These are phyloP conservation scores for Esteya vermicola DNA, from an alignment of 2,329 filamentous ascomycete species.

Conservation along the genomic window DNA sequence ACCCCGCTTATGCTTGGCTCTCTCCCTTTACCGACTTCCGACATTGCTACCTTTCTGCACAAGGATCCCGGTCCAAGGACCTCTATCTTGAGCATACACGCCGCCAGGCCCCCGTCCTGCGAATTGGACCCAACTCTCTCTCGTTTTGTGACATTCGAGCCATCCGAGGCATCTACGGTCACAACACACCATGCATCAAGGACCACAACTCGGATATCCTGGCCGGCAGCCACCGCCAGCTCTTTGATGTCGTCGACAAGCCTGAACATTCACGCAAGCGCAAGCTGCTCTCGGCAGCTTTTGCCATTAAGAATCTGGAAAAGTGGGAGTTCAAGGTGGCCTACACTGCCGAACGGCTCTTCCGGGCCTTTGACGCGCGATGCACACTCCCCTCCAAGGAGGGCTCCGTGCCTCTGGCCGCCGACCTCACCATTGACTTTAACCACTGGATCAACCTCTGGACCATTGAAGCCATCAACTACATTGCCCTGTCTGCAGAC, in stretches of 20 bases:
- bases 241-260: conserved; percentile 37
- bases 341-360: conserved; percentile 30
- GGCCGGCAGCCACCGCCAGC: conserved; percentile 33
- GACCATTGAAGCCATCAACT: conserved; percentile 35
- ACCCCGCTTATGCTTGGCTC: conserved; percentile 26
- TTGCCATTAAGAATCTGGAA: conserved; percentile 38
- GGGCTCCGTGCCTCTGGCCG: conserved; percentile 13
- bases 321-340: conserved; percentile 40
- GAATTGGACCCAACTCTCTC: conserved; percentile 28
- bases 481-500: conserved; percentile 30
- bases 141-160: conserved; percentile 26
- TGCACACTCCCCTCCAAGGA: conserved; percentile 23
- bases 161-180: conserved; percentile 33
- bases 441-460: conserved; percentile 27
- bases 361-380: conserved; percentile 26
- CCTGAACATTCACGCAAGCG: conserved; percentile 35
- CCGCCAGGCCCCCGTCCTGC: conserved; percentile 28
- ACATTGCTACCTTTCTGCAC: conserved; percentile 29
- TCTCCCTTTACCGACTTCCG: conserved; percentile 30
- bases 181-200: conserved; percentile 34
- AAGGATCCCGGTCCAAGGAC: conserved; percentile 26
- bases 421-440: conserved; percentile 33
- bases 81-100: conserved; percentile 29
- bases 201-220: conserved; percentile 30
- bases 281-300: conserved; percentile 33